These are phyloP conservation scores for Rhododendron mucronatum DNA, from an alignment of 148 eudicot species.

Conservation along the genomic window DNA sequence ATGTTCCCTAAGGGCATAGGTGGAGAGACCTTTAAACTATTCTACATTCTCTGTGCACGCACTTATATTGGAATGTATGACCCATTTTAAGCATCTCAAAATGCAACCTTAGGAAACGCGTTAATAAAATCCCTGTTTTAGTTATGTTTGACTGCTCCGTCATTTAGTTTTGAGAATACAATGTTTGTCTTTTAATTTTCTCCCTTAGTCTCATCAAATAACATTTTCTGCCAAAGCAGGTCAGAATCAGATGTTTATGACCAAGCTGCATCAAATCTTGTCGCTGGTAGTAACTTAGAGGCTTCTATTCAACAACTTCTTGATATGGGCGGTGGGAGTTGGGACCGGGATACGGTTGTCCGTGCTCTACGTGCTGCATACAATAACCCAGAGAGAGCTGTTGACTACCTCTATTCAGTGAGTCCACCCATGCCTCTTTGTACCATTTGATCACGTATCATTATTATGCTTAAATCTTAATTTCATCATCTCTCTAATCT, in stretches of 20 bases:
- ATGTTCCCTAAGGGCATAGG: not conserved
- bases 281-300: constrained; percentile 71
- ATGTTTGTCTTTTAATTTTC: not conserved
- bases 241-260: constrained; percentile 62
- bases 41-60: not conserved
- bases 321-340: constrained; percentile 94
- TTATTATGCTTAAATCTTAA: not conserved
- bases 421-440: constrained; percentile 17
- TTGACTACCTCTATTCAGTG: constrained; percentile 84
- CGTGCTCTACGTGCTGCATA: constrained; percentile 85
- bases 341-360: constrained; percentile 83
- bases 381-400: constrained; percentile 94
- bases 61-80: not conserved
- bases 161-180: not conserved
- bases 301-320: constrained; percentile 67
- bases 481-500: not conserved
- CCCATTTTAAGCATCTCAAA: not conserved
- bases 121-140: not conserved
- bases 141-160: not conserved
- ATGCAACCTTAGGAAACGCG: not conserved
- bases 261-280: constrained; percentile 80
- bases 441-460: not conserved
- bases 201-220: not conserved
- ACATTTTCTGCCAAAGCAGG: constrained; percentile 21
- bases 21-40: not conserved